phyloP scores from a whole-genome alignment of 805 yeast species.

The Nakazawaea wyomingensis region DNA sequence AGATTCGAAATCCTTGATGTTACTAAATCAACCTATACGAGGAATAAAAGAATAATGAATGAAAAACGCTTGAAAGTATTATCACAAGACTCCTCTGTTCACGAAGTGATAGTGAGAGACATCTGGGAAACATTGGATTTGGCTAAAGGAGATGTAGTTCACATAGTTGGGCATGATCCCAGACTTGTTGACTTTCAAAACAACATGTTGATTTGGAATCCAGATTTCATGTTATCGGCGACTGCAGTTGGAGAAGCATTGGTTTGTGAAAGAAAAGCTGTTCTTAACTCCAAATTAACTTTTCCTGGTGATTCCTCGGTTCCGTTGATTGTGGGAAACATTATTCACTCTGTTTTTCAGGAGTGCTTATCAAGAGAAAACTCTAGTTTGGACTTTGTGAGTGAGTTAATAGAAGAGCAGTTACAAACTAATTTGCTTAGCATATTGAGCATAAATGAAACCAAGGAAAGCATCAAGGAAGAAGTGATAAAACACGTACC shows the following conservation, averaged over 20 bases:
- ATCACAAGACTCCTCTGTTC: conserved; percentile 26
- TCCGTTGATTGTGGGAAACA: conserved; percentile 75
- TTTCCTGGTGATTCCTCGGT: conserved; percentile 60
- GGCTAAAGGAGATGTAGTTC: conserved; percentile 51
- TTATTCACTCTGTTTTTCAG: conserved; percentile 76
- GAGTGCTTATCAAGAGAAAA: conserved; percentile 37
- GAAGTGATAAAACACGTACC: conserved; percentile 44
- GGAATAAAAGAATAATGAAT: conserved; percentile 24
- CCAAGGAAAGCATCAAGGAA: conserved; percentile 35
- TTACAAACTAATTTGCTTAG: conserved; percentile 26
- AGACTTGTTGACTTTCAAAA: conserved; percentile 47
- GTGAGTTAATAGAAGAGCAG: conserved; percentile 24
- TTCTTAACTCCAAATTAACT: conserved; percentile 49
- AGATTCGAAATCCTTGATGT: conserved; percentile 41
- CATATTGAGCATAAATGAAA: conserved; percentile 52
- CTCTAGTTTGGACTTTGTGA: conserved; percentile 35
- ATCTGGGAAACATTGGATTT: conserved; percentile 52
- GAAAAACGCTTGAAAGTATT: conserved; percentile 55
- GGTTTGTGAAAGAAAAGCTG: conserved; percentile 67
- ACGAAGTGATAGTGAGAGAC: conserved; percentile 52
- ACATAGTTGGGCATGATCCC: conserved; percentile 39
- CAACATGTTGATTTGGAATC: conserved; percentile 73
- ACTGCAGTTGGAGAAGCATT: conserved; percentile 76
- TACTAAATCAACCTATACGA: conserved; percentile 26
- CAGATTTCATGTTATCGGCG: conserved; percentile 77